phyloP scores from a whole-genome alignment of 192 early-diverging fungal species.

The Funneliformis mosseae region DNA sequence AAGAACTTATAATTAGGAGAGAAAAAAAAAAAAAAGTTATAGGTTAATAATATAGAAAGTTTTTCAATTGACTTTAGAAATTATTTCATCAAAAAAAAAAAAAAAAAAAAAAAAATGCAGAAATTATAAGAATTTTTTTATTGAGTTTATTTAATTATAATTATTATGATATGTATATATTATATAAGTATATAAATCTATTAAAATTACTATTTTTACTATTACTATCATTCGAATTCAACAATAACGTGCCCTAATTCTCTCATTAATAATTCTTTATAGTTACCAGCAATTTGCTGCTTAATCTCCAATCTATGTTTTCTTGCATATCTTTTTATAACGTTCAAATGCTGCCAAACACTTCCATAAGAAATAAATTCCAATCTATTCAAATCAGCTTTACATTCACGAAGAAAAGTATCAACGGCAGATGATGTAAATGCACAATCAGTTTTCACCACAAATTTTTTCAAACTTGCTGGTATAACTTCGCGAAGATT shows the following conservation, averaged over 20 bases:
- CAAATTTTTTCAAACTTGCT: slow-evolving; percentile 1
- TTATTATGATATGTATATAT: too few species aligned
- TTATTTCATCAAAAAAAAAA: too few species aligned
- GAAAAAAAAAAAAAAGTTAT: too few species aligned
- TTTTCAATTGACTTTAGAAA: too few species aligned
- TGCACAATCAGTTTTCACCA: slow-evolving; percentile 6
- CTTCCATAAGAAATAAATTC: slow-evolving; percentile 15
- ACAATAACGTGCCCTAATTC: slow-evolving; percentile 11
- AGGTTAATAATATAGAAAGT: too few species aligned
- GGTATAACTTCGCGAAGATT: background rate
- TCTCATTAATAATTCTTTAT: slow-evolving; percentile 12
- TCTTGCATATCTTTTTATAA: slow-evolving; percentile 3
- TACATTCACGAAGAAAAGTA: slow-evolving; percentile 2
- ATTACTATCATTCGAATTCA: slow-evolving; percentile 6
- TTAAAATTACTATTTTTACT: background rate
- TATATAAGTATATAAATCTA: too few species aligned
- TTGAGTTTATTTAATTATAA: too few species aligned
- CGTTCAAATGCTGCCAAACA: slow-evolving; percentile 21
- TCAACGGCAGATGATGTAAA: background rate
- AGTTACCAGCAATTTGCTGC: slow-evolving; percentile 4
- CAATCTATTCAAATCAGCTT: slow-evolving; percentile 3
- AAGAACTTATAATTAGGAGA: too few species aligned
- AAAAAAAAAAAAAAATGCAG: too few species aligned
- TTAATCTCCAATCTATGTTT: slow-evolving; percentile 1
- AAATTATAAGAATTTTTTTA: too few species aligned